Evolutionary conservation across 768 basidiomycete species (phyloP).

Genomic region (Russula emetica): DNA sequence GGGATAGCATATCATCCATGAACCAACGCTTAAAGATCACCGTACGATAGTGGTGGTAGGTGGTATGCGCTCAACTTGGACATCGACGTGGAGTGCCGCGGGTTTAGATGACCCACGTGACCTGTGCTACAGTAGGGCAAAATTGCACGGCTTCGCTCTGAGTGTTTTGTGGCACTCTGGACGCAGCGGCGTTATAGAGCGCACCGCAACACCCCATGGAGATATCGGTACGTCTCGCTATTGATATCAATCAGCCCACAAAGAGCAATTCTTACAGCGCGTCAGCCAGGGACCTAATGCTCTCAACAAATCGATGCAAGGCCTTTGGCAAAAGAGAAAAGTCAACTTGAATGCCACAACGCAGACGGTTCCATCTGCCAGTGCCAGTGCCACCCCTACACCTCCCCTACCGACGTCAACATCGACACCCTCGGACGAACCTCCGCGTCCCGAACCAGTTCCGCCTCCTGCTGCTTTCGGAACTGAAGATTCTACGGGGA

Average conservation of each 20-base stretch:
- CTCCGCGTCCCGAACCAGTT: conserved; percentile 7
- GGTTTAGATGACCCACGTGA: background rate
- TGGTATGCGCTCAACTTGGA: no score
- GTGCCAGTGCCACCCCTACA: conserved; percentile 26
- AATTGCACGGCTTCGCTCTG: background rate
- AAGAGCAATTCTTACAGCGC: conserved; percentile 25
- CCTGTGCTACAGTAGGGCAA: background rate
- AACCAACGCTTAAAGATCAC: background rate
- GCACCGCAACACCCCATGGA: background rate
- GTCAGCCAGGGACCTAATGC: conserved; percentile 67
- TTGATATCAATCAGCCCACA: background rate
- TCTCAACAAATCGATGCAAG: conserved; percentile 76
- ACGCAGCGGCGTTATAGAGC: background rate
- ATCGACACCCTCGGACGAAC: conserved; percentile 18
- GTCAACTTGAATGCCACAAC: conserved; percentile 57
- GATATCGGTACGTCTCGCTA: conserved; percentile 12
- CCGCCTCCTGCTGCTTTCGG: background rate
- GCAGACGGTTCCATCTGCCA: conserved; percentile 25
- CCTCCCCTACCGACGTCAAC: conserved; percentile 15
- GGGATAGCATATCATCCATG: background rate
- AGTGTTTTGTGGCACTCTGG: background rate
- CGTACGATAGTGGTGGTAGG: background rate
- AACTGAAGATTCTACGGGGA: conserved; percentile 16
- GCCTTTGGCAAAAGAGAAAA: conserved; percentile 71
- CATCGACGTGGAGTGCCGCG: no score